Evolutionary conservation across 345 rosid genomes (phyloP), one percentile per base, ranked within the genome.

Genomic region (Reutealis trisperma): DNA sequence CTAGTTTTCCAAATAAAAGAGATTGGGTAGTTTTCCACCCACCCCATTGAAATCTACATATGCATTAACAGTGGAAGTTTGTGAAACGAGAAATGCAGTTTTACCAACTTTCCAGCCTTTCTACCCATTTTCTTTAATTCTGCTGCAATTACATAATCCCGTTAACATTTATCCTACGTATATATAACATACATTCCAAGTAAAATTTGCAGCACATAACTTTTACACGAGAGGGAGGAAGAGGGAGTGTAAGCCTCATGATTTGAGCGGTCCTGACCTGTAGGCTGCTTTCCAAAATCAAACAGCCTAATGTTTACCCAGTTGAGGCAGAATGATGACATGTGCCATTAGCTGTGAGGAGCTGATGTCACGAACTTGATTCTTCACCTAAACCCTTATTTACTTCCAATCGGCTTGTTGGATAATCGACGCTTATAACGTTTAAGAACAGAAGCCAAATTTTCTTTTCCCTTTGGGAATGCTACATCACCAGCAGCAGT

Each of bases 401-500:
- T 76, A 47, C 51, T 8, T 24, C 76, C 83, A 2, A 54, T 61
- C 1, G 84, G 86, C 73, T 87, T 94, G 87, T 67, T 88, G 42
- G 97, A 80, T 77, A 96, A 83, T 34, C 98, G 79, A 22, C 99
- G 94, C 71, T 89, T 96, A 87, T 96, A 96, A 62, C 99, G 93
- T 74, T 96, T 96, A 60, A 96, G 92, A 44, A 96, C 99, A 8
- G 99, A 94, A n/a, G 96, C 92, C 79, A 96, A 79, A 71, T 96
- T 96, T 86, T 94, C 97, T 84, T 92, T 96, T 41, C 99, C 99
- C 76, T 87, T 92, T 0, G 97, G 98, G 72, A 91, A 96, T 61
- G 98, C 99, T 22, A 96, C 98, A 57, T 96, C 99, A 8, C 99
- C 99, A 16, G 99, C 98, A 60, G 97, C 92, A 74, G 96, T 96